Percentiles rank a stretch among this genome's conserved stretches.
These are phyloP conservation scores for Biscutella auriculata DNA, from an alignment of 441 rosid species.

Conservation along the genomic window DNA sequence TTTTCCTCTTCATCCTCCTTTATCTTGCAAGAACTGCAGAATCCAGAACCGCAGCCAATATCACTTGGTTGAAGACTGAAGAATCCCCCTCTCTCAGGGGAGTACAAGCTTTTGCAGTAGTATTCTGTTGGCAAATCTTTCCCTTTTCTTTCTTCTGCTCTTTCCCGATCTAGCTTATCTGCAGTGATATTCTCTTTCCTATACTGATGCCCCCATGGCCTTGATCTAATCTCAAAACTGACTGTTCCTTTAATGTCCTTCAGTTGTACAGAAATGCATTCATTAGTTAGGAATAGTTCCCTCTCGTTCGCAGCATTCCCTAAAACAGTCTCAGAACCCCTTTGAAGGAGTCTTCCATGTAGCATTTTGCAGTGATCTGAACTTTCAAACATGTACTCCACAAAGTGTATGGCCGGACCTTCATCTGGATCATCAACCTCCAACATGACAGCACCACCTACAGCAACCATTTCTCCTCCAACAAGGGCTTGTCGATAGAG, in stretches of 20 bases:
- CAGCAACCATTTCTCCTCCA: slow-evolving; percentile 36
- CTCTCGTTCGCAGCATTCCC: slow-evolving; percentile 61
- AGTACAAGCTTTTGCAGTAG: slow-evolving; percentile 67
- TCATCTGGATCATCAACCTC: slow-evolving; percentile 35
- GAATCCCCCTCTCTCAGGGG: slow-evolving; percentile 80
- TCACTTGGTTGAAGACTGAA: slow-evolving; percentile 40
- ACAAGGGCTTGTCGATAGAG: slow-evolving; percentile 43
- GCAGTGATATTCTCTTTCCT: slow-evolving; percentile 31
- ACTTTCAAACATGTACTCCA: slow-evolving; percentile 72
- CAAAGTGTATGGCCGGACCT: slow-evolving; percentile 40
- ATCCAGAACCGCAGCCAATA: slow-evolving; percentile 52
- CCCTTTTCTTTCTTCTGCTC: slow-evolving; percentile 58
- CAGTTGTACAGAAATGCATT: slow-evolving; percentile 43
- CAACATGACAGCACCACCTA: slow-evolving; percentile 43
- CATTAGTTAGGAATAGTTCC: slow-evolving; percentile 55
- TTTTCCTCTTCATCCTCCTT: slow-evolving; percentile 31
- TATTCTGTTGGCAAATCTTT: slow-evolving; percentile 57
- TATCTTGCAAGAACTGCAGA: slow-evolving; percentile 43
- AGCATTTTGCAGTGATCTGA: slow-evolving; percentile 44
- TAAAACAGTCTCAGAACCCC: slow-evolving; percentile 59
- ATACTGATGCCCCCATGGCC: slow-evolving; percentile 67
- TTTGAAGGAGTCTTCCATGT: slow-evolving; percentile 57
- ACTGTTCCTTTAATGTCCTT: slow-evolving; percentile 37
- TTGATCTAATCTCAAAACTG: slow-evolving; percentile 32
- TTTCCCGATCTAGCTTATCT: slow-evolving; percentile 46